Base-by-base conservation (phyloP, 768 basidiomycete genomes). In the Galerina sulciceps region DNA sequence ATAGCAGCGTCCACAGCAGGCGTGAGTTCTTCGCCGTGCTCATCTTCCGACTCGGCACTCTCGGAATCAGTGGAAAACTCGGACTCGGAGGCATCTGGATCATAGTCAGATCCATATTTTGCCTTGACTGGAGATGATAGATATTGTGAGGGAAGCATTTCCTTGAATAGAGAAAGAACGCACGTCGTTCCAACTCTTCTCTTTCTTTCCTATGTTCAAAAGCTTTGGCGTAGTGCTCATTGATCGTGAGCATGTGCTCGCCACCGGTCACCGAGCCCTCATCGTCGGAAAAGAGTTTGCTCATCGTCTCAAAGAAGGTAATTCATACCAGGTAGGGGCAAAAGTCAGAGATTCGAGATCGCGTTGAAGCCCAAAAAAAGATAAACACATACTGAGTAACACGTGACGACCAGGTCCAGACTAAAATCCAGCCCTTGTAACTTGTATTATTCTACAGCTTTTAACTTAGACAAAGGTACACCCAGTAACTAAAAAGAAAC, bases 1-100 rank as follows among this genome's bases (percentile, higher is more conserved):
- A 99, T 97, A 17, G 97, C 97, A 43, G 88, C 97, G 67, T 98
- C 96, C 49, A 98, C 85, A 0, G 88, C 89, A 4, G 95, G 94
- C 0, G 96, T 99, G 50, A 99, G 84, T 70, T 98, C 93, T 65
- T 94, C 93, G 13, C 95, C 97, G 57, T 96, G 91, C 68, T 95
- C 92, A 70, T 99, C 96, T 69, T 99, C 96, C 1, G 86, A 86
- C 66, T 94, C 92, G 42, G 85, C 88, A 26, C 84, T 83, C 69
- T 93, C 91, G 0, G 88, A 90, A 67, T 90, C 89, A 6, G 80
- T 79, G 4, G 69, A 70, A n/a, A 73, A 76, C 3, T 79, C 79
- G 2, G 60, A 54, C 11, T 82, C 85, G 15, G 79, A 79, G 1
- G 77, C 81, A 17, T 75, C 75, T 11, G 80, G 79, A 36, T 87